A percentile compares a stretch with the other conserved stretches of the same genome.
Evolutionary conservation across 176 grass and related monocot genomes (phyloP).

Genomic region (Areca catechu): DNA sequence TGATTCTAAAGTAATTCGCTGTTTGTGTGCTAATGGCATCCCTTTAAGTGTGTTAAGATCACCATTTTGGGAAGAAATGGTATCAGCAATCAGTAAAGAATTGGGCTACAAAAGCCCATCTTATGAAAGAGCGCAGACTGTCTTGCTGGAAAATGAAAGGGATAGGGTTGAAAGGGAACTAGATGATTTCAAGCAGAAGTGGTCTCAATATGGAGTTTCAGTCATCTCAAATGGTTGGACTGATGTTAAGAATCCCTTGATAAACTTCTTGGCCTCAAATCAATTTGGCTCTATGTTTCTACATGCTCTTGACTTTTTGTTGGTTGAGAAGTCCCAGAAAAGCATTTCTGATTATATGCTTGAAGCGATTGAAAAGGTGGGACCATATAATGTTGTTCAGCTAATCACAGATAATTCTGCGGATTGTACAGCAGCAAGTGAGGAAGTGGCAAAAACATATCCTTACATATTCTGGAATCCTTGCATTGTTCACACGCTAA

Average conservation of each 20-base stretch:
- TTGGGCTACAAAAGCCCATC: slow-evolving; percentile 21
- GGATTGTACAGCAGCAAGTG: slow-evolving; percentile 17
- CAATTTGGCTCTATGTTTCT: slow-evolving; percentile 27
- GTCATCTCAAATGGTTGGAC: slow-evolving; percentile 23
- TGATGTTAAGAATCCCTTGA: slow-evolving; percentile 22
- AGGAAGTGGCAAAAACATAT: slow-evolving; percentile 21
- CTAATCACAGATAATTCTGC: slow-evolving; percentile 22
- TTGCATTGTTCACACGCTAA: slow-evolving; percentile 24
- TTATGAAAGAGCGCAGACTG: slow-evolving; percentile 18
- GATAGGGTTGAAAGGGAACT: slow-evolving; percentile 22
- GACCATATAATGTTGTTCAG: slow-evolving; percentile 22
- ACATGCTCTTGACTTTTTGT: slow-evolving; percentile 18
- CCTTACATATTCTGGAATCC: slow-evolving; percentile 24
- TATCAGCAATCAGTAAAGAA: slow-evolving; percentile 28
- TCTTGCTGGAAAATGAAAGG: slow-evolving; percentile 19
- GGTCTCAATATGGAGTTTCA: slow-evolving; percentile 24
- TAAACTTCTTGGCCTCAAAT: slow-evolving; percentile 25
- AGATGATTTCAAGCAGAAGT: slow-evolving; percentile 25
- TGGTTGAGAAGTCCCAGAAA: slow-evolving; percentile 21
- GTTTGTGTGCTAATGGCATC: slow-evolving; percentile 30
- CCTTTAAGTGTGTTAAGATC: slow-evolving; percentile 23
- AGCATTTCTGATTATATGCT: slow-evolving; percentile 19
- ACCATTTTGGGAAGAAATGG: slow-evolving; percentile 30
- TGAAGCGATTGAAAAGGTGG: slow-evolving; percentile 23
- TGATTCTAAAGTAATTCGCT: slow-evolving; percentile 27